Conservation (phyloP, 768 basidiomycete genomes). For the Amanita pallidorosea region DNA sequence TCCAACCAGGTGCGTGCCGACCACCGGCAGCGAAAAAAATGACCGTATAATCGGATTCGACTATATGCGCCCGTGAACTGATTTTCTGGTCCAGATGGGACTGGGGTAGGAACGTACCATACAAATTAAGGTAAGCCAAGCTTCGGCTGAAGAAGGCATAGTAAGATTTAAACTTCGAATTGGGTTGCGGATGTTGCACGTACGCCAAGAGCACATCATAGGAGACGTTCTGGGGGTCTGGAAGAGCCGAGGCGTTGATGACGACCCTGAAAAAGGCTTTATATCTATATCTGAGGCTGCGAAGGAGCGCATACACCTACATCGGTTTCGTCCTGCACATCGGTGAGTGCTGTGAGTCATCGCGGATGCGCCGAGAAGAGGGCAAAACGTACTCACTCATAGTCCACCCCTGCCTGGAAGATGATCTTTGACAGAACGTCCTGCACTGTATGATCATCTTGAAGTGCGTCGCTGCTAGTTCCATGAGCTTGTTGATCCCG, state of each 20-base stretch:
- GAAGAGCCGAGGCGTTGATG: constrained; percentile 71
- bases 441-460: constrained; percentile 50
- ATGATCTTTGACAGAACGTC: constrained; percentile 64
- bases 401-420: constrained; percentile 85
- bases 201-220: constrained; percentile 73
- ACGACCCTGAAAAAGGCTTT: constrained; percentile 48
- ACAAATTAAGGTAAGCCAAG: constrained; percentile 69
- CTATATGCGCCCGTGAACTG: constrained; percentile 22
- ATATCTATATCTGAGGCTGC: background rate
- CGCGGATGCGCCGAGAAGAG: background rate
- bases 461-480: constrained; percentile 22
- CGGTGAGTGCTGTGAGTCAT: background rate
- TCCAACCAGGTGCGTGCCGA: constrained; percentile 68
- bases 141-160: constrained; percentile 42
- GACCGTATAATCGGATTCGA: constrained; percentile 83
- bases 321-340: constrained; percentile 68
- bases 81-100: background rate
- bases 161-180: background rate
- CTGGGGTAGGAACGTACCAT: constrained; percentile 36
- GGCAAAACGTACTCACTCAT: constrained; percentile 48
- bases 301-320: constrained; percentile 30
- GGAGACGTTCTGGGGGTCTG: constrained; percentile 64
- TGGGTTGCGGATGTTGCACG: constrained; percentile 14
- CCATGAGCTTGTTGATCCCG: constrained; percentile 12
- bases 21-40: constrained; percentile 81